These are phyloP conservation scores for Auriscalpium orientale DNA, from an alignment of 768 basidiomycete genomes.

Conservation along the genomic window DNA sequence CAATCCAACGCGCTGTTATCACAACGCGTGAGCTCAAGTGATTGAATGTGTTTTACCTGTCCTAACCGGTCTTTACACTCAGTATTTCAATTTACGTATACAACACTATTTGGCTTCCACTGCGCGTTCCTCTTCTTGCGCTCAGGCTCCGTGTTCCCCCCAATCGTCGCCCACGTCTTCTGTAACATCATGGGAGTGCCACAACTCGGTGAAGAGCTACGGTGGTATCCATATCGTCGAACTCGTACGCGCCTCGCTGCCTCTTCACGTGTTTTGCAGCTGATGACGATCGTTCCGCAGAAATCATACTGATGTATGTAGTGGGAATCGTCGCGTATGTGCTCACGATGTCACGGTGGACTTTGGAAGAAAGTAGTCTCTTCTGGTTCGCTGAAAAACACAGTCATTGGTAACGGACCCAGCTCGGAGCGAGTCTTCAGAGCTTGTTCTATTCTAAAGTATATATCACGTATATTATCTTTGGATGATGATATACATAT, in stretches of 20 bases:
- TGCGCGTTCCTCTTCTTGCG: slow-evolving; percentile 80
- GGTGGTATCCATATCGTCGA: slow-evolving; percentile 42
- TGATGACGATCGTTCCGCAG: slow-evolving; percentile 27
- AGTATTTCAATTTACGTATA: slow-evolving; percentile 89
- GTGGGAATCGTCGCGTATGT: slow-evolving; percentile 54
- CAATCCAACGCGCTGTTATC: slow-evolving; percentile 54
- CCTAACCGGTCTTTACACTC: neutral
- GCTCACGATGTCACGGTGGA: slow-evolving; percentile 47
- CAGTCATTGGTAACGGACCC: neutral
- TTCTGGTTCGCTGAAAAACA: slow-evolving; percentile 30
- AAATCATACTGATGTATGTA: slow-evolving; percentile 46
- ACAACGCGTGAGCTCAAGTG: slow-evolving; percentile 37
- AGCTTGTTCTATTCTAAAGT: no score
- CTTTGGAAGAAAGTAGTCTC: slow-evolving; percentile 28
- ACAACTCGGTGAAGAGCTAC: slow-evolving; percentile 48
- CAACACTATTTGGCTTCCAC: slow-evolving; percentile 85
- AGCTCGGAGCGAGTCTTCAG: no score
- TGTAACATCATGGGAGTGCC: slow-evolving; percentile 96
- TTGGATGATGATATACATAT: no score
- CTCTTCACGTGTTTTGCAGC: neutral
- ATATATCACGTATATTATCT: no score
- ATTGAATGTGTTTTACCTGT: neutral
- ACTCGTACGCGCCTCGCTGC: slow-evolving; percentile 34
- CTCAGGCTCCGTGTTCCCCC: slow-evolving; percentile 73
- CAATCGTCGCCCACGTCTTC: slow-evolving; percentile 77